phyloP scores from a whole-genome alignment of 1,284 basidiomycete species.

The Volvariella surrecta region DNA sequence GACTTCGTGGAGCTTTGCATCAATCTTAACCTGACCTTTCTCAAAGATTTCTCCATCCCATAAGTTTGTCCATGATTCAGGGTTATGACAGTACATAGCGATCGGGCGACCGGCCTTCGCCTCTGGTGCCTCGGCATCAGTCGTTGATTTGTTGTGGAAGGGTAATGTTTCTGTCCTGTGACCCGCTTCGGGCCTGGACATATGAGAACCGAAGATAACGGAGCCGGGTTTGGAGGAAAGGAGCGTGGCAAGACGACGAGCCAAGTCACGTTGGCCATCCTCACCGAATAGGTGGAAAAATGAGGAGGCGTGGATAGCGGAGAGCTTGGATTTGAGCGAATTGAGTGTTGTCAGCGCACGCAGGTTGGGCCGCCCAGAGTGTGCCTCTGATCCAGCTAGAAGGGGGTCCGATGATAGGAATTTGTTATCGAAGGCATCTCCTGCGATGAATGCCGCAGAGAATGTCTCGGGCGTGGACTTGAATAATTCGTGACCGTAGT shows the following conservation, averaged over 20 bases:
- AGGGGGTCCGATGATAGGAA: constrained; percentile 20
- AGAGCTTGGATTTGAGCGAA: constrained; percentile 34
- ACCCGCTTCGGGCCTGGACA: constrained; percentile 17
- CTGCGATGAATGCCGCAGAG: constrained; percentile 36
- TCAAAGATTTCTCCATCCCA: constrained; percentile 23
- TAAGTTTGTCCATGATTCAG: constrained; percentile 26
- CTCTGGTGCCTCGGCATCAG: too few relatives aligned
- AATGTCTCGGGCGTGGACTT: constrained; percentile 27
- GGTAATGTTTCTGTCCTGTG: constrained; percentile 4
- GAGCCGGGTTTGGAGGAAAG: constrained; percentile 24
- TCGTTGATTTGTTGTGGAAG: too few relatives aligned
- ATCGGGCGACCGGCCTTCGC: too few relatives aligned
- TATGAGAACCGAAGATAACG: constrained; percentile 24
- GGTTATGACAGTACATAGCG: constrained; percentile 28
- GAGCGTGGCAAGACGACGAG: constrained; percentile 27
- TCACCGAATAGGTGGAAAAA: constrained; percentile 47
- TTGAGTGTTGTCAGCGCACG: constrained; percentile 28
- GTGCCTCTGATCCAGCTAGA: constrained; percentile 18
- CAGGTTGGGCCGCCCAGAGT: constrained; percentile 18
- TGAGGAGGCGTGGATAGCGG: constrained; percentile 37
- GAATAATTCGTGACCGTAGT: constrained; percentile 29
- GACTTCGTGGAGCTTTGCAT: constrained; percentile 7
- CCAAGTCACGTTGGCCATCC: constrained; percentile 31
- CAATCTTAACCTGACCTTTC: constrained; percentile 16
- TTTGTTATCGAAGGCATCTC: constrained; percentile 31